Percentiles rank a stretch among this genome's conserved stretches.
Evolutionary conservation across 495 filamentous ascomycete species (phyloP).

Genomic region (Tuber microsphaerosporum): DNA sequence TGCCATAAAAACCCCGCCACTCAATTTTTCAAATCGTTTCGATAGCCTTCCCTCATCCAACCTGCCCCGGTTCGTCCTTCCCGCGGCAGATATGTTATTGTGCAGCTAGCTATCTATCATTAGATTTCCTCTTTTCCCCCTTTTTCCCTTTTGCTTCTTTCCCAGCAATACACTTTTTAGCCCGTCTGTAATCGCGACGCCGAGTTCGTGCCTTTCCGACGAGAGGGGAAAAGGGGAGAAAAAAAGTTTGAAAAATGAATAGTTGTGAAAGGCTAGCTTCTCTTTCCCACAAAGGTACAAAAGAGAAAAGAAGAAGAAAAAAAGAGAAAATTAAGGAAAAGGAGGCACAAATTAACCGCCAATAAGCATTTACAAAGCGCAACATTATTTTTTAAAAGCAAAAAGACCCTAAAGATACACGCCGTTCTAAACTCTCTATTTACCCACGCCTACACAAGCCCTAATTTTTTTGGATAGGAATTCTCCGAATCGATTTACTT

Average conservation of each 20-base stretch:
- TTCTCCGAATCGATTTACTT: conserved; percentile 20
- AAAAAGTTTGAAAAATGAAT: conserved; percentile 29
- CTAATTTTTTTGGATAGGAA: conserved; percentile 18
- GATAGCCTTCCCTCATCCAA: not conserved
- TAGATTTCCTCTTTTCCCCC: not conserved
- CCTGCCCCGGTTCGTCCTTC: not conserved
- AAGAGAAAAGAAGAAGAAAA: conserved; percentile 10
- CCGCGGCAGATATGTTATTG: not conserved
- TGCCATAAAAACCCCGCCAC: not conserved
- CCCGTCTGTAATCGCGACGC: conserved; percentile 38
- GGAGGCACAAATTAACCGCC: conserved; percentile 27
- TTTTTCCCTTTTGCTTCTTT: not conserved
- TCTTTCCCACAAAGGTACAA: conserved; percentile 22
- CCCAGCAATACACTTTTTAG: conserved; percentile 38
- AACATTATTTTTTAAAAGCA: conserved; percentile 28
- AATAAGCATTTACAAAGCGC: conserved; percentile 37
- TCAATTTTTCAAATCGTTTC: not conserved
- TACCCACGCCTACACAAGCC: conserved; percentile 33
- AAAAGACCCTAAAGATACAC: conserved; percentile 26
- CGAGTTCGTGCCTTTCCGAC: not conserved
- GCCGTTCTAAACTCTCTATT: conserved; percentile 39
- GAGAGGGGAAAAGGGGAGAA: not conserved
- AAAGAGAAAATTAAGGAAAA: conserved; percentile 22
- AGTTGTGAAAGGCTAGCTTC: conserved; percentile 13
- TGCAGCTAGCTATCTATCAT: not conserved